Base-by-base conservation (phyloP, 2,329 filamentous ascomycete species). In the Fusarium stilboides region DNA sequence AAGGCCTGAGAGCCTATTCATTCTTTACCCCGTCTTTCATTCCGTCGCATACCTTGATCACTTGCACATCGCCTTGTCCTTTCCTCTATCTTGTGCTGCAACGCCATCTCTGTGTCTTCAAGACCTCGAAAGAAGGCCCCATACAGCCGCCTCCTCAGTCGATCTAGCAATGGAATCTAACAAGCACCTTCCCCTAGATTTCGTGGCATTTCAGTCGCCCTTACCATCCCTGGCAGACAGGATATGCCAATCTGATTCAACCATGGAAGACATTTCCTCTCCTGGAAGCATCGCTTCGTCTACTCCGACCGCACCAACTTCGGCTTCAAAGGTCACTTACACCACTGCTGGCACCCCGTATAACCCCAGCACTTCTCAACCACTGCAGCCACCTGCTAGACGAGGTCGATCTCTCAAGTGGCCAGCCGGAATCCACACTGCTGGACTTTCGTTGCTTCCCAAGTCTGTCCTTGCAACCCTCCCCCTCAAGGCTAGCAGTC, bases 301-400 rank as follows among this genome's bases (percentile, higher is more conserved):
- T 34, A 68, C 56, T 24, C 39, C 73, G 33, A 68, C 68, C 44
- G 74, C 71, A 43, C 67, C 72, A 50, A 58, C 59, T 28, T 70
- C 70, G 37, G 62, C 70, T 36, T 69, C 62, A 59, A 78, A 73
- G 56, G 78, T 79, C 26, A 83, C 81, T 44, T 88, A 87, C 71
- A 88, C 85, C 17, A 88, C 86, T 9, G 86, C 86, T 22, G 86
- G 86, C n/a, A 87, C 86, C 6, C 79, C 86, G 46, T 87, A 86
- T 76, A 85, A 86, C 34, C 84, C 85, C 4, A 80, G 80, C 60
- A 76, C 80, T 15, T 74, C 80, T 15, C 79, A 81, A 42, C 83
- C 84, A 15, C 77, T 87, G 26, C 85, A 87, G 64, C 81, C 86
- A 44, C 86, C 86, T 33, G 76, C 82, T 58, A 84, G 86, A 56